Evolutionary conservation across 805 yeast genomes (phyloP).

Genomic region (Saturnispora mendoncae): DNA sequence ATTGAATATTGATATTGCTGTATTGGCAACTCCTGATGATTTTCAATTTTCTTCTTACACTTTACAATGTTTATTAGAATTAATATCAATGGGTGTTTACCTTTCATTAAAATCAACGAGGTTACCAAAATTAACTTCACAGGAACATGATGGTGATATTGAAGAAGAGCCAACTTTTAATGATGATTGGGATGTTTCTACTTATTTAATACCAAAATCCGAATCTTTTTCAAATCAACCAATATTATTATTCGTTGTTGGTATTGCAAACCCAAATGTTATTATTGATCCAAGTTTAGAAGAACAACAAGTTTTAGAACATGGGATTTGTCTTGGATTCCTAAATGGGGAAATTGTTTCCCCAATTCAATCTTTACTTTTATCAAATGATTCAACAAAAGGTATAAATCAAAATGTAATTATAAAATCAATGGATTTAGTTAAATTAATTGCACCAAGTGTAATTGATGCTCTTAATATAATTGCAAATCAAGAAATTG

Average conservation of each 20-base stretch:
- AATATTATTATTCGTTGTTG: constrained; percentile 69
- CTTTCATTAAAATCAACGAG: constrained; percentile 73
- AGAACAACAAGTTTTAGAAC: constrained; percentile 82
- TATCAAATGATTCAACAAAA: constrained; percentile 42
- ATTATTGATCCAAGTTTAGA: constrained; percentile 81
- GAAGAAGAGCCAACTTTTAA: constrained; percentile 88
- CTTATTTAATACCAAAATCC: constrained; percentile 34
- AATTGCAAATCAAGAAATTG: constrained; percentile 33
- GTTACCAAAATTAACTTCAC: constrained; percentile 64
- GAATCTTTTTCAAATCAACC: constrained; percentile 51
- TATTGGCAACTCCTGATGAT: constrained; percentile 49
- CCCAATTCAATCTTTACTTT: constrained; percentile 62
- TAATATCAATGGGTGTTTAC: constrained; percentile 72
- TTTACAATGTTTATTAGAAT: constrained; percentile 39
- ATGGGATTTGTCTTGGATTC: constrained; percentile 72
- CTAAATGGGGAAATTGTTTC: constrained; percentile 57
- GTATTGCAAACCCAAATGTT: constrained; percentile 59
- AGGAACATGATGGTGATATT: constrained; percentile 53
- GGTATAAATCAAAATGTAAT: constrained; percentile 46
- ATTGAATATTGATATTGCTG: constrained; percentile 69
- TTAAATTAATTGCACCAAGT: constrained; percentile 50
- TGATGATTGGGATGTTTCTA: constrained; percentile 71
- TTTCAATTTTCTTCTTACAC: constrained; percentile 57
- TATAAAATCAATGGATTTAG: constrained; percentile 46
- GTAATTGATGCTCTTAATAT: constrained; percentile 53